Conservation (phyloP, 2,329 filamentous ascomycete species). For the Hansfordia pulvinata region DNA sequence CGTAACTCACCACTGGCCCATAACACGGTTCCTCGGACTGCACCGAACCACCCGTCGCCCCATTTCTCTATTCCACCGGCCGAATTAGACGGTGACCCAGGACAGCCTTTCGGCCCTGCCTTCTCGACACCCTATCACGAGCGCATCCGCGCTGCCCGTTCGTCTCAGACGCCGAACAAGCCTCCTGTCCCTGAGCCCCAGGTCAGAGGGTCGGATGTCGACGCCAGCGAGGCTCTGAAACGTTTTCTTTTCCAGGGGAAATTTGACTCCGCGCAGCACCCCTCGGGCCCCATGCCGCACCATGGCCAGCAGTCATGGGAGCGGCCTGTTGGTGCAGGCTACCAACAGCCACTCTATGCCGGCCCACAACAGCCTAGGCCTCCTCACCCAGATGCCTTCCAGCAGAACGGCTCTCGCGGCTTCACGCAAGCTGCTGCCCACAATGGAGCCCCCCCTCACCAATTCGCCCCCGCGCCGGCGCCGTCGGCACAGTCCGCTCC, state of each 20-base stretch:
- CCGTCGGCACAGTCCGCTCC: constrained; percentile 4
- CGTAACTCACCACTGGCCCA: constrained; percentile 21
- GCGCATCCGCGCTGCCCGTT: constrained; percentile 43
- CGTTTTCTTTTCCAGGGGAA: constrained; percentile 2
- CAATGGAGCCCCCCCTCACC: too few relatives aligned
- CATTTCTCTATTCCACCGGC: constrained; percentile 25
- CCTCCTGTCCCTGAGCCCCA: constrained; percentile 6
- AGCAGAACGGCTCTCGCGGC: too few relatives aligned
- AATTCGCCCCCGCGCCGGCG: constrained; percentile 2
- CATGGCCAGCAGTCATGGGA: constrained; percentile 3
- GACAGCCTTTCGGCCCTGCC: constrained; percentile 44
- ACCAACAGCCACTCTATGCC: background rate
- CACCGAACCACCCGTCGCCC: constrained; percentile 16
- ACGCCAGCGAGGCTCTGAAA: constrained; percentile 4
- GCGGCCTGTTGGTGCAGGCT: background rate
- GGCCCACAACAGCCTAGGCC: constrained; percentile 3
- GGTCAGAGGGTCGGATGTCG: constrained; percentile 4
- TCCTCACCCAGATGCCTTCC: constrained; percentile 17
- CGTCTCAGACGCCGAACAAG: too few relatives aligned
- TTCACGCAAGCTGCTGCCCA: too few relatives aligned
- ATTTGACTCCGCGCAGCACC: constrained; percentile 1
- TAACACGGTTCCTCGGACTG: constrained; percentile 17
- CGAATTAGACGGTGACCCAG: constrained; percentile 51
- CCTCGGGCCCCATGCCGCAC: constrained; percentile 13
- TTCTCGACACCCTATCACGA: constrained; percentile 56